These are phyloP conservation scores for Paramecium sexaurelia DNA, from an alignment of 73 alveolate genomes.

Conservation along the genomic window DNA sequence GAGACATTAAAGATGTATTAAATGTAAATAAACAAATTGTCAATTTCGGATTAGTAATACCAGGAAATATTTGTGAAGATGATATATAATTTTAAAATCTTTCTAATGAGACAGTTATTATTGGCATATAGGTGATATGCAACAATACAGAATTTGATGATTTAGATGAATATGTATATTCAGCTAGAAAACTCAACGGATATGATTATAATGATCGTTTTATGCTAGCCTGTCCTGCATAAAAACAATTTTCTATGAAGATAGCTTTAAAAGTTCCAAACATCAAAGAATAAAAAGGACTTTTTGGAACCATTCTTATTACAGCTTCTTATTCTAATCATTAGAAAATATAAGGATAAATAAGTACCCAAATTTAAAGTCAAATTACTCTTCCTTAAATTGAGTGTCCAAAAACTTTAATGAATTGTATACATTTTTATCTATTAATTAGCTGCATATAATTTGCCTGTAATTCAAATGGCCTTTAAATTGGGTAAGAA, in stretches of 20 bases:
- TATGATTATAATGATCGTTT: constrained; percentile 68
- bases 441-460: constrained; percentile 4
- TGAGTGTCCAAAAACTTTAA: constrained; percentile 52
- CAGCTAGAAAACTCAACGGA: constrained; percentile 58
- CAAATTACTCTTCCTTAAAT: constrained; percentile 48
- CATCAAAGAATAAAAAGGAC: constrained; percentile 41
- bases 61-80: constrained; percentile 58
- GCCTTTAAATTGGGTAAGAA: constrained; percentile 65
- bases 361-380: not conserved
- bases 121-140: constrained; percentile 36
- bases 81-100: constrained; percentile 26
- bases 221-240: constrained; percentile 58
- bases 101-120: not conserved
- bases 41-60: not conserved
- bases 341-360: constrained; percentile 14
- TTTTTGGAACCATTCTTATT: constrained; percentile 51
- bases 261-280: constrained; percentile 67
- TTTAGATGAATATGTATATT: constrained; percentile 63
- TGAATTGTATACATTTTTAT: constrained; percentile 8
- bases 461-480: constrained; percentile 43
- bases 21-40: not conserved
- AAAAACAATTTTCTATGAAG: constrained; percentile 31
- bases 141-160: constrained; percentile 66
- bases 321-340: constrained; percentile 42
- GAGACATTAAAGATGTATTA: not conserved